A percentile compares a stretch with the other conserved stretches of the same genome.
Conservation (phyloP, 139 green algal genomes). For the Pleodorina starrii region DNA sequence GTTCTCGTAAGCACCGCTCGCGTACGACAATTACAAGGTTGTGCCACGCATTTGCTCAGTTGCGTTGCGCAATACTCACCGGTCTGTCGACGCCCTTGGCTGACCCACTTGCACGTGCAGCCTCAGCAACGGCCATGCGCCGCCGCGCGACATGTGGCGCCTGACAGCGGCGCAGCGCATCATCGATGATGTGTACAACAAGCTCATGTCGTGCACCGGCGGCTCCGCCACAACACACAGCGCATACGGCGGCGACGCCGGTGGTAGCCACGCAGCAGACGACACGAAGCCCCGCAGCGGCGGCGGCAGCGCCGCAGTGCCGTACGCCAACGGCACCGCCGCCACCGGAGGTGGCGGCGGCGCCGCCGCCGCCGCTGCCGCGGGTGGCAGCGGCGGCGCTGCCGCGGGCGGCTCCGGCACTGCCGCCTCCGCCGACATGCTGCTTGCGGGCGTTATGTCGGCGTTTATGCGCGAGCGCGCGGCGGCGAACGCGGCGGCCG, state of each 20-base stretch:
- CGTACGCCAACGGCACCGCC: neutral
- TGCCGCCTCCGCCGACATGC: neutral
- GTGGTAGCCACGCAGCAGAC: neutral
- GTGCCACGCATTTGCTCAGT: too few species aligned
- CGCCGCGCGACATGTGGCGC: slow-evolving; percentile 19
- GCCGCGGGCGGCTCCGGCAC: neutral
- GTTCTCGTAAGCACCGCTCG: too few species aligned
- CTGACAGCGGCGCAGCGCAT: slow-evolving; percentile 36
- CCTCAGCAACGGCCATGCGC: slow-evolving; percentile 9
- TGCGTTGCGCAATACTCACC: too few species aligned
- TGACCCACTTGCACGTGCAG: too few species aligned
- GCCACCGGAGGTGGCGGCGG: neutral
- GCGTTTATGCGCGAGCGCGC: neutral
- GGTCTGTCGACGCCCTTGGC: too few species aligned
- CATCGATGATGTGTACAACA: slow-evolving; percentile 56
- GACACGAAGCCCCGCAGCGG: neutral
- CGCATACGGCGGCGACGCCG: neutral
- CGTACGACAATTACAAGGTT: too few species aligned
- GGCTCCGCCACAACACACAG: neutral
- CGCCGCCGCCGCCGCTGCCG: neutral
- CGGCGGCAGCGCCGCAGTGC: neutral
- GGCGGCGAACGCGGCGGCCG: neutral
- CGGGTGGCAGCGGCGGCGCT: too few species aligned
- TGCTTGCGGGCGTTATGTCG: neutral
- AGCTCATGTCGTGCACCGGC: neutral